phyloP scores from a whole-genome alignment of 331 rosid genomes.

The Acacia pycnantha region DNA sequence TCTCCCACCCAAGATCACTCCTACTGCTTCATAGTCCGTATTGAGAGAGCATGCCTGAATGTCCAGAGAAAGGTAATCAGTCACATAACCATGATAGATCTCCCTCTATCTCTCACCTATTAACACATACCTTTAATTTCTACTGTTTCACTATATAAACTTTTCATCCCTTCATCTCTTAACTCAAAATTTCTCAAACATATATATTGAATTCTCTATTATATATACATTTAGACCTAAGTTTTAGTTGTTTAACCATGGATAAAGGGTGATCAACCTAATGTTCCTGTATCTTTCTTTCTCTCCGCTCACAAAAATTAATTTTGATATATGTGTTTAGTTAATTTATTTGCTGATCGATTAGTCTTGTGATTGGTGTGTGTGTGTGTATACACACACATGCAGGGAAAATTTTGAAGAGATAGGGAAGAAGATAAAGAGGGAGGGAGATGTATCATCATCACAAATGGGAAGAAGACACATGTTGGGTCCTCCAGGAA shows the following conservation, averaged over 20 bases:
- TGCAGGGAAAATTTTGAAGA: constrained; percentile 83
- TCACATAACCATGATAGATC: constrained; percentile 1
- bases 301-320: neutral
- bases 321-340: neutral
- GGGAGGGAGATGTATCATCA: constrained; percentile 71
- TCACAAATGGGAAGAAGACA: constrained; percentile 78
- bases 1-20: constrained; percentile 37
- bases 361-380: neutral
- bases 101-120: neutral
- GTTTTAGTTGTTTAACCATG: neutral
- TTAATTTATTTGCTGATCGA: neutral
- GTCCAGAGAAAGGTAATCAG: constrained; percentile 93
- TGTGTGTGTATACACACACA: no score
- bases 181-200: neutral
- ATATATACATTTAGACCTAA: neutral
- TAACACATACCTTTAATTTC: neutral
- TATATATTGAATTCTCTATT: neutral
- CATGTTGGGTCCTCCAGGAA: constrained; percentile 81
- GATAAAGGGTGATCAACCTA: neutral
- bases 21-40: constrained; percentile 40
- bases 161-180: neutral
- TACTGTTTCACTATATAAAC: neutral
- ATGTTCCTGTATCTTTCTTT: neutral
- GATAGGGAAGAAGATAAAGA: constrained; percentile 87
- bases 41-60: constrained; percentile 94